Base-by-base conservation (phyloP, 176 grass and related monocot genomes). In the Ampelocalamus luodianensis region DNA sequence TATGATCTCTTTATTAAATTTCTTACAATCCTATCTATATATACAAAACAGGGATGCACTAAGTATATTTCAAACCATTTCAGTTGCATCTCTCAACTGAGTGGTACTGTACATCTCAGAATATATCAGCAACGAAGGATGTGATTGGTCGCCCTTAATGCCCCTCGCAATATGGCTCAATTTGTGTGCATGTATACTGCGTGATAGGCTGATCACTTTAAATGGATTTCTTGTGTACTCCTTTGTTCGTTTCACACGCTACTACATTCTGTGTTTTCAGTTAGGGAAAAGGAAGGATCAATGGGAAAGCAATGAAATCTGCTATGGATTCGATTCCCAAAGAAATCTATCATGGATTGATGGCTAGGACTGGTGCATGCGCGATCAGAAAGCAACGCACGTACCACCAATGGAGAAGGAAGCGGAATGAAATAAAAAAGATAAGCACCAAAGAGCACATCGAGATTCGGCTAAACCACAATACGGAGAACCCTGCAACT, bases 341-440 rank as follows among this genome's bases (percentile, higher is more conserved):
- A 24, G 18, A 86, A 64, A 83, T 74, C 49, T 58, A 58, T 17
- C 4, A 0, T 43, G 49, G 3, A 55, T 76, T 56, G 76, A 79
- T 63, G 76, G 54, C 18, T 27, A 72, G 27, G 37, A 39, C 63
- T 11, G 23, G 37, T 77, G 73, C 63, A 56, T 68, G 48, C 22
- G 51, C 20, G 37, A 78, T 58, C 64, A 58, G 64, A 78, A 48
- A 60, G 38, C 83, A 85, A 77, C 69, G 37, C 10, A 49, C 51
- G 6, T 62, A 40, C 14, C 14, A 17, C 5, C 45, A 40, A 66
- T 60, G 39, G 39, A 38, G 75, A 71, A 70, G 43, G 64, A 10
- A 38, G 65, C 5, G 16, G 27, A 50, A 37, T 2, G 51, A 16
- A 53, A 16, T 4, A 63, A 39, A 65, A 18, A 26, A 83, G 13